Evolutionary conservation across 2,329 filamentous ascomycete genomes (phyloP).

Genomic region (Geosmithia morbida): DNA sequence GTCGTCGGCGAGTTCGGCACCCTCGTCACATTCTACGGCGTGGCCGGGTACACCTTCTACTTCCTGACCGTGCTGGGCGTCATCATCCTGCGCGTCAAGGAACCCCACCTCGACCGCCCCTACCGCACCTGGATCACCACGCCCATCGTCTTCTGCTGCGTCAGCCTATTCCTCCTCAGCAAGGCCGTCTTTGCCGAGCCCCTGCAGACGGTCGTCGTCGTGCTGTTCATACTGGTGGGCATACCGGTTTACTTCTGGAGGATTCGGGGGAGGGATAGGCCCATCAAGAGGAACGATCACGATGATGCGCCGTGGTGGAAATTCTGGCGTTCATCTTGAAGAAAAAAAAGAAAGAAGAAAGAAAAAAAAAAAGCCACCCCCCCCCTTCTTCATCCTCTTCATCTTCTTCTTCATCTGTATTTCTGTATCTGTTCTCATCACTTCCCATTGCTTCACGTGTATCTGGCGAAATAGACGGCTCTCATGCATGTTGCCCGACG

Average conservation of each 20-base stretch:
- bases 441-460: no score
- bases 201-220: constrained; percentile 74
- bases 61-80: constrained; percentile 89
- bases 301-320: constrained; percentile 34
- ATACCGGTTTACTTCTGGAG: constrained; percentile 84
- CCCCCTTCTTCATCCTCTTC: no score
- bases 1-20: constrained; percentile 81
- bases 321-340: constrained; percentile 30
- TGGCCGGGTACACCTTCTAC: constrained; percentile 95
- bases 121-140: constrained; percentile 96
- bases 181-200: constrained; percentile 85
- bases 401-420: no score
- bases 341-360: no score
- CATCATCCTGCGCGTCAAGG: constrained; percentile 75
- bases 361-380: no score
- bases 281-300: constrained; percentile 25
- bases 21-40: constrained; percentile 91
- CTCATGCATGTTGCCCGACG: no score
- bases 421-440: no score
- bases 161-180: constrained; percentile 81
- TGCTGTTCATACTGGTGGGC: constrained; percentile 71
- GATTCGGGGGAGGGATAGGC: constrained; percentile 49
- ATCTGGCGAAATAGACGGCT: no score
- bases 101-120: constrained; percentile 76
- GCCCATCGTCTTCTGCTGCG: constrained; percentile 96